Percentiles rank a stretch among this genome's conserved stretches.
phyloP scores from a whole-genome alignment of 2,329 filamentous ascomycete genomes.

The Penicillium psychrosexuale region DNA sequence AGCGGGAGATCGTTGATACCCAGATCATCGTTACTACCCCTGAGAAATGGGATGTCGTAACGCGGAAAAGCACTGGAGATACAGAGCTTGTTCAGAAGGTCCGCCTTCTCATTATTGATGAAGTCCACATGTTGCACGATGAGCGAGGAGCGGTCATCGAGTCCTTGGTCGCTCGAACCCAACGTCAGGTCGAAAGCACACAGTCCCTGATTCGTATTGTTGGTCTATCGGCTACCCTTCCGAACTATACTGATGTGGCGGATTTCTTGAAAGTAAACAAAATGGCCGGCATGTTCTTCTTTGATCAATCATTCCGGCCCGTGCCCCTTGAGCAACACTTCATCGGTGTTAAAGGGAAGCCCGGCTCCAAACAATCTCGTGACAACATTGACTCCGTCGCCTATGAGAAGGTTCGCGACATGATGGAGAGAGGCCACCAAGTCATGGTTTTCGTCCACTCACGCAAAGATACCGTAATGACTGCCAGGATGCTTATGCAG shows the following conservation, averaged over 20 bases:
- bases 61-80: constrained; percentile 92
- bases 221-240: constrained; percentile 89
- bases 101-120: constrained; percentile 91
- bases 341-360: constrained; percentile 86
- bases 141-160: constrained; percentile 95
- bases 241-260: constrained; percentile 94
- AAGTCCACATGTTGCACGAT: constrained; percentile 99
- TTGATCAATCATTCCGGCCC: constrained; percentile 90
- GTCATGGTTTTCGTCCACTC: constrained; percentile 99
- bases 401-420: constrained; percentile 92
- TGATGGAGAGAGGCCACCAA: constrained; percentile 89
- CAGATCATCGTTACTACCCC: constrained; percentile 98
- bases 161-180: constrained; percentile 88
- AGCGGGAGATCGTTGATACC: constrained; percentile 89
- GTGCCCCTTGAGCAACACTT: constrained; percentile 98
- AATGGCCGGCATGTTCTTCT: constrained; percentile 90
- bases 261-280: constrained; percentile 97
- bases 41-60: constrained; percentile 99
- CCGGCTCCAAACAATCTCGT: constrained; percentile 73
- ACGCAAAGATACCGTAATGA: constrained; percentile 85
- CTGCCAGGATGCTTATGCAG: constrained; percentile 79
- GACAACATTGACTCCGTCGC: constrained; percentile 85
- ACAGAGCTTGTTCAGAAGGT: constrained; percentile 98
- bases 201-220: constrained; percentile 96
- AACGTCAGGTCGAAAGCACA: constrained; percentile 95